Percentiles rank a stretch among this genome's conserved stretches.
phyloP scores from a whole-genome alignment of 257 asterid genomes.

The Rehmannia glutinosa region DNA sequence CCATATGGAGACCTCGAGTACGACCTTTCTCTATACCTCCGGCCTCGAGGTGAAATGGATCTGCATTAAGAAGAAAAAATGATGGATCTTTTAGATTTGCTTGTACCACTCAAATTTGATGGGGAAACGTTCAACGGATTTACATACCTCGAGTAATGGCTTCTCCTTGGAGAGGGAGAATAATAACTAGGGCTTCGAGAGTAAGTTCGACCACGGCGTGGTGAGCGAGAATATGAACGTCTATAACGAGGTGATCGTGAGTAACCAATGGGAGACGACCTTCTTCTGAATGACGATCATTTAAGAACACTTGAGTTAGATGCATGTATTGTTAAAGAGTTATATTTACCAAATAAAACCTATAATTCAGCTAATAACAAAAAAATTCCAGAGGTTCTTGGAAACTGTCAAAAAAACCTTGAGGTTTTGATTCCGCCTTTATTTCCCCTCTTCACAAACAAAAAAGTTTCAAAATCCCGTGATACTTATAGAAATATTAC shows the following conservation, averaged over 20 bases:
- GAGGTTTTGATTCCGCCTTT: no score
- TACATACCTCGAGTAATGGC: slow-evolving; percentile 30
- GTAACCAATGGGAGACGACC: slow-evolving; percentile 3
- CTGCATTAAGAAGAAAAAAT: slow-evolving; percentile 13
- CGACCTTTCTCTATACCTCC: slow-evolving; percentile 38
- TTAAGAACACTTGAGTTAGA: not conserved
- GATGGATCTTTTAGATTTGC: not conserved
- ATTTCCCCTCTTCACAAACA: no score
- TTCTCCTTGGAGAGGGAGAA: slow-evolving; percentile 26
- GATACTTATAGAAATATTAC: no score
- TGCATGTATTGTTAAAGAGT: not conserved
- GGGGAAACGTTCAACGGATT: not conserved
- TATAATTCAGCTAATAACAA: no score
- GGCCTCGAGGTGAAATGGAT: slow-evolving; percentile 35
- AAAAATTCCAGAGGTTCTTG: no score
- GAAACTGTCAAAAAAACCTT: no score
- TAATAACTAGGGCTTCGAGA: slow-evolving; percentile 29
- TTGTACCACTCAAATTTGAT: not conserved
- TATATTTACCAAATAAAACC: not conserved
- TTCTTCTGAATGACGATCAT: not conserved
- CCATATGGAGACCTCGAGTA: slow-evolving; percentile 39
- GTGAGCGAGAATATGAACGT: slow-evolving; percentile 18
- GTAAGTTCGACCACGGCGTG: slow-evolving; percentile 20
- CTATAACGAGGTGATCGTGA: slow-evolving; percentile 21
- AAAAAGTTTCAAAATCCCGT: no score